These are phyloP conservation scores for Termitomyces sp. DNA, from an alignment of 1,284 basidiomycete species.

Conservation along the genomic window DNA sequence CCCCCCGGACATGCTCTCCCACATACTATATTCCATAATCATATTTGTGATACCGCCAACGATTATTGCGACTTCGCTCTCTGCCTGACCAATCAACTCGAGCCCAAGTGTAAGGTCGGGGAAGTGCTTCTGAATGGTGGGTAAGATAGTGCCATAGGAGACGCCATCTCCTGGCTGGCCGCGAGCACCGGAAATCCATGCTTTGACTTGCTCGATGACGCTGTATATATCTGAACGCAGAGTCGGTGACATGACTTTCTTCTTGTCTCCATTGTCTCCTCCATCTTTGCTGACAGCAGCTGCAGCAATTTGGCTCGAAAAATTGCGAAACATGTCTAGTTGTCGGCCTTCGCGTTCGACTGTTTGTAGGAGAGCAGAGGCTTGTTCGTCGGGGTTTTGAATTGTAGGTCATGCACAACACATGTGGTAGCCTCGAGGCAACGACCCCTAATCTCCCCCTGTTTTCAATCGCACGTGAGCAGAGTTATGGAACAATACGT, in stretches of 20 bases:
- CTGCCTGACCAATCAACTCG: constrained; percentile 38
- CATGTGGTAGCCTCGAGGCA: constrained; percentile 35
- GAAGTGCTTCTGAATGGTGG: constrained; percentile 44
- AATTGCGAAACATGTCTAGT: constrained; percentile 39
- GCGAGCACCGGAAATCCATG: constrained; percentile 37
- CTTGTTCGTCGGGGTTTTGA: constrained; percentile 9
- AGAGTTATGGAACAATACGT: neutral
- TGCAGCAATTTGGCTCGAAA: constrained; percentile 35
- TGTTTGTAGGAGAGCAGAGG: constrained; percentile 1
- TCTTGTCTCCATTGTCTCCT: too few relatives aligned
- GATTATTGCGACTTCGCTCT: constrained; percentile 40
- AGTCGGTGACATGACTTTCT: constrained; percentile 41
- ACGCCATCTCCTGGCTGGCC: constrained; percentile 47
- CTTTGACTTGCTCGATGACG: constrained; percentile 38
- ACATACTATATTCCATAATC: constrained; percentile 47
- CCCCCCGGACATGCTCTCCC: constrained; percentile 47
- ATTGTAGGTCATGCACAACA: constrained; percentile 8
- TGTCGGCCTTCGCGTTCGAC: constrained; percentile 4
- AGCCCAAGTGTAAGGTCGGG: constrained; percentile 38
- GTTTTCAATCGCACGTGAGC: neutral
- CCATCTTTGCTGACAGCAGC: constrained; percentile 25
- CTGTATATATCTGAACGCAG: constrained; percentile 44
- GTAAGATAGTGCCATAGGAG: constrained; percentile 38
- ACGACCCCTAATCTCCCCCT: constrained; percentile 10
- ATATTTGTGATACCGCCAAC: constrained; percentile 49